Evolutionary conservation across 345 rosid genomes (phyloP).

Genomic region (Reutealis trisperma): DNA sequence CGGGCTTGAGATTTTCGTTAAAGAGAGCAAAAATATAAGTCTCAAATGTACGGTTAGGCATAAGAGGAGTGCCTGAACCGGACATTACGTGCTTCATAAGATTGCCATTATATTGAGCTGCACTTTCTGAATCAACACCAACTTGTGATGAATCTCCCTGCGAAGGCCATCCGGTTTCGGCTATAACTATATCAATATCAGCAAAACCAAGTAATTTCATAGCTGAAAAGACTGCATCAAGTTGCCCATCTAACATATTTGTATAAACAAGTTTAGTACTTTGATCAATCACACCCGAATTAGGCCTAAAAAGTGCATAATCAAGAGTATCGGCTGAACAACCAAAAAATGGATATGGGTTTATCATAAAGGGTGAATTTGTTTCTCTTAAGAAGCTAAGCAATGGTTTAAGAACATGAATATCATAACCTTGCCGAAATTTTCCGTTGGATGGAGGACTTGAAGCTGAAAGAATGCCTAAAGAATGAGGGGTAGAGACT

Average conservation of each 20-base stretch:
- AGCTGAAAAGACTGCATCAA: slow-evolving; percentile 82
- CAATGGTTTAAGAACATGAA: slow-evolving; percentile 63
- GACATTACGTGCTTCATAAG: slow-evolving; percentile 59
- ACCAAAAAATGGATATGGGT: slow-evolving; percentile 89
- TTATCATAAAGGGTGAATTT: slow-evolving; percentile 69
- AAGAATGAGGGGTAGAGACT: slow-evolving; percentile 79
- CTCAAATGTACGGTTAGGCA: slow-evolving; percentile 85
- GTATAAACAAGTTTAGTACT: slow-evolving; percentile 53
- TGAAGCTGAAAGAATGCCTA: slow-evolving; percentile 67
- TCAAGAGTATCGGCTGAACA: slow-evolving; percentile 59
- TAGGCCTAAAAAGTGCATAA: slow-evolving; percentile 73
- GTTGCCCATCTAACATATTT: slow-evolving; percentile 88
- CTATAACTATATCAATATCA: slow-evolving; percentile 76
- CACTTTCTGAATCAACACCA: slow-evolving; percentile 53
- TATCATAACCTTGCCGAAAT: slow-evolving; percentile 65
- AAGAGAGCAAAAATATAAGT: slow-evolving; percentile 84
- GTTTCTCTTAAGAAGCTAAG: slow-evolving; percentile 70
- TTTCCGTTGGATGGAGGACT: slow-evolving; percentile 72
- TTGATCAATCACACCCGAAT: slow-evolving; percentile 55
- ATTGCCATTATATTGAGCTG: slow-evolving; percentile 64
- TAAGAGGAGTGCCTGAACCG: slow-evolving; percentile 73
- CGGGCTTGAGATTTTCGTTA: slow-evolving; percentile 80
- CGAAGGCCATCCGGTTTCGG: slow-evolving; percentile 94
- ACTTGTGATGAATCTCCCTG: slow-evolving; percentile 59
- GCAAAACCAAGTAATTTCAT: slow-evolving; percentile 61